Base-by-base conservation (phyloP, 345 rosid species). In the Sonneratia caseolaris region DNA sequence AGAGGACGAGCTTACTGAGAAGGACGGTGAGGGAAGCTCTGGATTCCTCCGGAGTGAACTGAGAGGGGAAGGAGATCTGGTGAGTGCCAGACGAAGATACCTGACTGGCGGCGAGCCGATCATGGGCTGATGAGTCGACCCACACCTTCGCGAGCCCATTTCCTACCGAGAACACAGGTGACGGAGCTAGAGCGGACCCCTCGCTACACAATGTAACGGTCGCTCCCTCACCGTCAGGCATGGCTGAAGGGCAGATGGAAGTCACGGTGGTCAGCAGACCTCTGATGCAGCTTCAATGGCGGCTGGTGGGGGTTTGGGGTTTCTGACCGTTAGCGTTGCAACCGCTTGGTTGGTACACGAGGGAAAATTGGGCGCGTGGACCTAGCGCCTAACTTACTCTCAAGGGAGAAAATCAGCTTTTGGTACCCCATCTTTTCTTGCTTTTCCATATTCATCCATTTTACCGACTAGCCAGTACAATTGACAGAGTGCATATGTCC, bases 1-100 rank as follows among this genome's bases (percentile, higher is more conserved):
- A 72, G 42, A 77, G 69, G 8, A 91, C 89, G 72, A 89, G 83
- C 81, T 88, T 86, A 74, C 80, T 84, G 71, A 89, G 88, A n/a
- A 91, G 81, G 16, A 84, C 79, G 37, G 74, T 70, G 51, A 85
- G 80, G 47, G 82, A 76, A 37, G 95, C 92, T 42, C 92, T 81
- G 45, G 57, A 53, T 72, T 87, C 95, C 66, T 78, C 76, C 12
- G 36, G 64, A 53, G 78, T 78, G n/a, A 87, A 76, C 68, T 75
- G 48, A 42, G 14, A 35, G 75, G 57, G 36, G 71, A 19, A 24
- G 70, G 83, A 62, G 69, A 71, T 3, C 70, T 69, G 68, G 67
- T 55, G 7, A 67, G 42, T 24, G n/a, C 68, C 43, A 55, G 49
- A 24, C 1, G 67, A 77, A 49, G 70, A 55, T 37, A 68, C 53